Evolutionary conservation across 2,329 filamentous ascomycete genomes (phyloP), one percentile per base, ranked within the genome.

Genomic region (Pseudonectria foliicola): DNA sequence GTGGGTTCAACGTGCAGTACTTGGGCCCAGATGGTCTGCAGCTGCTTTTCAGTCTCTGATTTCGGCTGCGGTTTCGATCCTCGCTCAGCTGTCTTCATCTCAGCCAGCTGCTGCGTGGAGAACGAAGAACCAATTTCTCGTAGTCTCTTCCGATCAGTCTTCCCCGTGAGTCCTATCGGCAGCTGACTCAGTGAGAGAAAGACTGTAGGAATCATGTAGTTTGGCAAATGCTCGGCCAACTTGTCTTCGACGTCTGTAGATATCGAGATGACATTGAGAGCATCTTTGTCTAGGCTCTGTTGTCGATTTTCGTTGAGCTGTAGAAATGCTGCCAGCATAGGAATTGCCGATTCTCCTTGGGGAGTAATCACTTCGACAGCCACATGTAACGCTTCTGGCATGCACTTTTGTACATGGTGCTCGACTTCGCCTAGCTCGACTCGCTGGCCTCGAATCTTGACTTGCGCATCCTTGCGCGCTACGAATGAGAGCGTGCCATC

Each of bases 391-490:
- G 12, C 21, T 12, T 12, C 13, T 18, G 14, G 14, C 10, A 30
- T 14, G 18, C 13, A 13, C 13, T 30, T 27, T 21, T 8, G 14
- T n/a, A 31, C n/a, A 3, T 21, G 18, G 23, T 37, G 27, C 27
- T 56, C 53, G 7, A 56, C 38, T 25, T 54, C 53, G 3, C 37
- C 43, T 3, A 72, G 58, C 54, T 72, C 77, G 29, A 75, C 60
- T 31, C 73, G 54, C 35, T 68, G 75, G 10, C 78, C 78, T 13
- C 67, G 63, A 12, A 78, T 53, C 53, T 79, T 79, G 33, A 77
- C 64, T 47, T 78, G 73, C 0, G 63, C 63, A 43, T 78, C 74
- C 40, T 71, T 72, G n/a, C 75, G 62, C 16, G 71, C 72, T 29
- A 71, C 45, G 33, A 64, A 71, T 1, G 60, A 43, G 6, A 73